phyloP scores from a whole-genome alignment of 352 stramenopile species.

The Lagenidium giganteum region DNA sequence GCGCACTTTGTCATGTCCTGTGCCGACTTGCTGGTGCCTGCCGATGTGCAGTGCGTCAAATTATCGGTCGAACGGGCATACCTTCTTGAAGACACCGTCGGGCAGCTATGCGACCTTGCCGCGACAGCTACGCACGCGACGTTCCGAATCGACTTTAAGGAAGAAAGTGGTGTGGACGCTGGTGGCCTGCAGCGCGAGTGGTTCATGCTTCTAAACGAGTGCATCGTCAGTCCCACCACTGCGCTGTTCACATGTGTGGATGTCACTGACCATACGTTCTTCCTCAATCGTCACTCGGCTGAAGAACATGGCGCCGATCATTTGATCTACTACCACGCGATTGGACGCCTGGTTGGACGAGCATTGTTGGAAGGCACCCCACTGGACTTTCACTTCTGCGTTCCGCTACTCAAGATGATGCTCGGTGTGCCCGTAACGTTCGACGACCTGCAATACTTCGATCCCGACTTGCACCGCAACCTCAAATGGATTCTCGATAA shows the following conservation, averaged over 20 bases:
- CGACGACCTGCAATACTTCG: conserved; percentile 88
- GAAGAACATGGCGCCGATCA: conserved; percentile 64
- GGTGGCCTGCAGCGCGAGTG: conserved; percentile 77
- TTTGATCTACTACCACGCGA: conserved; percentile 58
- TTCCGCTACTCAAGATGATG: conserved; percentile 96
- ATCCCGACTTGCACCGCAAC: conserved; percentile 46
- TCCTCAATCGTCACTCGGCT: conserved; percentile 59
- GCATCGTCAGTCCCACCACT: conserved; percentile 34
- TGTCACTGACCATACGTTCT: conserved; percentile 50
- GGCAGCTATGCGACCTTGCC: too few relatives aligned
- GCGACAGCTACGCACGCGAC: too few relatives aligned
- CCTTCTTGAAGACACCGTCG: background rate
- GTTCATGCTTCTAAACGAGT: conserved; percentile 81
- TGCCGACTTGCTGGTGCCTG: background rate
- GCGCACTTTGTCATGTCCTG: background rate
- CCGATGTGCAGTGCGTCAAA: background rate
- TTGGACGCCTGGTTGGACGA: conserved; percentile 49
- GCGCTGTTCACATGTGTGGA: conserved; percentile 58
- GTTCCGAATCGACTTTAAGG: background rate
- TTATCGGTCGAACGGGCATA: background rate
- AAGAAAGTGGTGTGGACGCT: conserved; percentile 46
- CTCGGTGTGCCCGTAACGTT: conserved; percentile 93
- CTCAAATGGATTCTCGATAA: conserved; percentile 51
- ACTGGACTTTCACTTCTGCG: conserved; percentile 92
- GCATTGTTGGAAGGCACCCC: conserved; percentile 89